Percentiles rank a stretch among this genome's conserved stretches.
Conservation (phyloP, 306 rosid species). For the Abrus pulchellus region DNA sequence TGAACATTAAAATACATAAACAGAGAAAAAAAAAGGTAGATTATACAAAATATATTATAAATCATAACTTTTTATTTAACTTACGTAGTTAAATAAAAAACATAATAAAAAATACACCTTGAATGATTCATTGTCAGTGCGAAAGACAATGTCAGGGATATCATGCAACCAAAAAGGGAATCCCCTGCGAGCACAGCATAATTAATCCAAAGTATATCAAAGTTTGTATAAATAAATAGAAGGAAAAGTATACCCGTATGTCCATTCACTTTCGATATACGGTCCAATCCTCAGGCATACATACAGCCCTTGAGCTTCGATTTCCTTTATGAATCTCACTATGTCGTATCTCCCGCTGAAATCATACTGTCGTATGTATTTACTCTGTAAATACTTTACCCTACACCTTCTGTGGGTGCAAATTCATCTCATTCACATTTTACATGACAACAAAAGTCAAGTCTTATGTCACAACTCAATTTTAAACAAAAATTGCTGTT, state of each 20-base stretch:
- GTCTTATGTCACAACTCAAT: too few species aligned
- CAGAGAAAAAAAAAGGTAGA: not conserved
- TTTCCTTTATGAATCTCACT: constrained; percentile 69
- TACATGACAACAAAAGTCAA: not conserved
- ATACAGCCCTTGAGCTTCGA: constrained; percentile 72
- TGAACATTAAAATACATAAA: constrained; percentile 17
- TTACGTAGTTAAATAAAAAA: too few species aligned
- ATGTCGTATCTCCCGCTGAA: constrained; percentile 71
- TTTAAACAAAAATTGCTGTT: too few species aligned
- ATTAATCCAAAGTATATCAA: not conserved
- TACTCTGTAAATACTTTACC: not conserved
- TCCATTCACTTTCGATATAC: constrained; percentile 79
- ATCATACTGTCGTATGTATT: constrained; percentile 58
- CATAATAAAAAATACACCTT: too few species aligned
- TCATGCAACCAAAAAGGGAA: constrained; percentile 85
- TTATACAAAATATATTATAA: too few species aligned
- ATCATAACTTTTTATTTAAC: too few species aligned
- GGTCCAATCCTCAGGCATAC: constrained; percentile 83
- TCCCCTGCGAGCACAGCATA: constrained; percentile 57
- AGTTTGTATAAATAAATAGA: not conserved
- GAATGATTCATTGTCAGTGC: constrained; percentile 76
- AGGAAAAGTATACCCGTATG: constrained; percentile 63
- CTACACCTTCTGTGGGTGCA: not conserved
- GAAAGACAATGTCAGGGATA: constrained; percentile 66
- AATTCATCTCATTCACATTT: not conserved